Conservation (phyloP, 2,329 filamentous ascomycete species). For the Beauveria sp. region DNA sequence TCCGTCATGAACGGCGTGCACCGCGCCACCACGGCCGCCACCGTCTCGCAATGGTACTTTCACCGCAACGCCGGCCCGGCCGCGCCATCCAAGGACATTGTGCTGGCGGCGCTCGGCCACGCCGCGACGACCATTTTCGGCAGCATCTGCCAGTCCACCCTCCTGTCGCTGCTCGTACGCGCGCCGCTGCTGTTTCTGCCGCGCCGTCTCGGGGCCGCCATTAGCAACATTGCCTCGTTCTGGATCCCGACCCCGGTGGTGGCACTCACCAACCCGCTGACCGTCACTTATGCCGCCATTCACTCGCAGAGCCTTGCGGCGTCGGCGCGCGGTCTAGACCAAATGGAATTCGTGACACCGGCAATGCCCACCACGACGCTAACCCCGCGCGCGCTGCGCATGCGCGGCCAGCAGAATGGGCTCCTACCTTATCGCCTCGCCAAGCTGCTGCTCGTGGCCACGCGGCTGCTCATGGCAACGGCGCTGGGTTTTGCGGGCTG, state of each 20-base stretch:
- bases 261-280: constrained; percentile 81
- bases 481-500: constrained; percentile 91
- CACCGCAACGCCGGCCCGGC: constrained; percentile 77
- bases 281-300: constrained; percentile 87
- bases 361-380: constrained; percentile 66
- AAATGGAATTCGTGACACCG: constrained; percentile 72
- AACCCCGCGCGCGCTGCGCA: constrained; percentile 45
- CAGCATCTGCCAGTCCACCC: constrained; percentile 80
- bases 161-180: constrained; percentile 72
- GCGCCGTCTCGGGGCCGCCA: constrained; percentile 53
- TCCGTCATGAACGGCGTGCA: constrained; percentile 83
- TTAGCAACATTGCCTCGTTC: constrained; percentile 68
- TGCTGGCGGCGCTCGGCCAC: constrained; percentile 74
- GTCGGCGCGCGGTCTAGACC: constrained; percentile 70
- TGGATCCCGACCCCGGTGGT: constrained; percentile 80
- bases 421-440: constrained; percentile 85
- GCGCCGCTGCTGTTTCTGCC: constrained; percentile 81
- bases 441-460: constrained; percentile 85
- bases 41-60: constrained; percentile 98
- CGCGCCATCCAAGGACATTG: constrained; percentile 71
- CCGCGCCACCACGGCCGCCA: constrained; percentile 84
- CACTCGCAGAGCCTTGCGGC: constrained; percentile 76
- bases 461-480: constrained; percentile 82
- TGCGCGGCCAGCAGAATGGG: constrained; percentile 37
- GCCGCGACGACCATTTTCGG: constrained; percentile 82